Evolutionary conservation across 2,329 filamentous ascomycete species (phyloP).

Genomic region (Cladosporium velox): DNA sequence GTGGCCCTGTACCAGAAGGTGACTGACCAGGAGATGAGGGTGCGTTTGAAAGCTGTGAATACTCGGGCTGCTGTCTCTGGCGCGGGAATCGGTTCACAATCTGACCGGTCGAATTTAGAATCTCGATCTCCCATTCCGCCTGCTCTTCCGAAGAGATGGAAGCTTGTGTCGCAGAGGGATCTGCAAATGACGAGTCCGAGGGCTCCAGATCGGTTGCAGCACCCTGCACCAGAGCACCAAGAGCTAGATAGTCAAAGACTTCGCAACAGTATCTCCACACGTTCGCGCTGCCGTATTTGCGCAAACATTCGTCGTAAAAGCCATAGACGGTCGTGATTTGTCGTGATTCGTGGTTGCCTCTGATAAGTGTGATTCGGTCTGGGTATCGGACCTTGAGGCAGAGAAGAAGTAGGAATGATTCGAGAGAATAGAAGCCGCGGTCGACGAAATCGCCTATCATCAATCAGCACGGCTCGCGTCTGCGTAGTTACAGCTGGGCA

Average conservation of each 20-base stretch:
- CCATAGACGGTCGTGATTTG: constrained; percentile 98
- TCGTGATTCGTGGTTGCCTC: constrained; percentile 77
- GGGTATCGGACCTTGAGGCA: constrained; percentile 97
- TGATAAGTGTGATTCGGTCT: constrained; percentile 92
- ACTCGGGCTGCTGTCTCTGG: constrained; percentile 35
- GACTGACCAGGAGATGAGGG: constrained; percentile 43
- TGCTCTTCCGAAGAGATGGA: constrained; percentile 58
- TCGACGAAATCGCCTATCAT: constrained; percentile 89
- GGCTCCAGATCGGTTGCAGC: constrained; percentile 67
- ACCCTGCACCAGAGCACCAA: constrained; percentile 88
- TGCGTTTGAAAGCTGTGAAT: constrained; percentile 31
- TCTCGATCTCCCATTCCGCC: constrained; percentile 82
- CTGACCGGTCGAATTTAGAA: constrained; percentile 80
- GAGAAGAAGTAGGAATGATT: constrained; percentile 92
- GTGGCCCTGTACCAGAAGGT: constrained; percentile 58
- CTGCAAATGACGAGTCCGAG: constrained; percentile 56
- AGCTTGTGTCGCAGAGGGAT: constrained; percentile 52
- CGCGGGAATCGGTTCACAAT: constrained; percentile 73
- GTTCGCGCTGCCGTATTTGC: constrained; percentile 95
- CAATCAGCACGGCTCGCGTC: background rate
- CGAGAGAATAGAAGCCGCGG: constrained; percentile 95
- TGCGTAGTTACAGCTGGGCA: constrained; percentile 29
- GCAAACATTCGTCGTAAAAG: constrained; percentile 95
- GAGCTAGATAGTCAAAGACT: constrained; percentile 93
- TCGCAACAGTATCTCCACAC: constrained; percentile 95